Percentiles rank a stretch among this genome's conserved stretches.
Evolutionary conservation across 177 flowering plant species (phyloP).

Genomic region (Tripterygium wilfordii): DNA sequence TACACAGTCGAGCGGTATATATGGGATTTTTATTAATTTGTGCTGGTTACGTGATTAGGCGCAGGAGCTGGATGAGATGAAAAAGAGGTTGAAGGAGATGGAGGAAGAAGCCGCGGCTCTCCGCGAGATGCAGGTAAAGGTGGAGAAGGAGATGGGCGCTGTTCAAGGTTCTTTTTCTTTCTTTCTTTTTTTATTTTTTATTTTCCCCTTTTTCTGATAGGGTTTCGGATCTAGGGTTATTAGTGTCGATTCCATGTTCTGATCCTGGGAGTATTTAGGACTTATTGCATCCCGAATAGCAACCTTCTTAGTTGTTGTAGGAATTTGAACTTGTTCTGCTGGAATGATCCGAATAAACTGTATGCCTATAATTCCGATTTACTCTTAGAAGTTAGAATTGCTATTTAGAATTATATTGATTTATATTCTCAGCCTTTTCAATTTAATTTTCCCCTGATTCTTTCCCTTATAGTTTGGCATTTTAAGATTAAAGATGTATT

Average conservation of each 20-base stretch:
- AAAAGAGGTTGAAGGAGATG: constrained; percentile 76
- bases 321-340: not conserved
- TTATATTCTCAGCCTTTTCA: not conserved
- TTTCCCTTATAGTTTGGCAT: too few species aligned
- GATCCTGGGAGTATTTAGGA: too few species aligned
- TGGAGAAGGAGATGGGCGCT: constrained; percentile 94
- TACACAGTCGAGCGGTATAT: too few species aligned
- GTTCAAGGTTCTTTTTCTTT: too few species aligned
- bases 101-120: constrained; percentile 91
- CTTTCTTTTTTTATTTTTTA: constrained; percentile 2
- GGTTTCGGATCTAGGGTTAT: too few species aligned
- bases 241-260: too few species aligned
- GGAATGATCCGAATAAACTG: too few species aligned
- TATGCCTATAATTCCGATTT: not conserved
- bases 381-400: not conserved
- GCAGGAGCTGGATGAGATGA: constrained; percentile 95
- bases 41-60: too few species aligned
- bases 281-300: too few species aligned
- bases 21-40: too few species aligned
- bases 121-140: constrained; percentile 96
- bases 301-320: too few species aligned
- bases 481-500: too few species aligned
- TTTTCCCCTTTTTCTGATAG: not conserved
- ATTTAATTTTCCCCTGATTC: not conserved
- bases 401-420: not conserved